Conservation (phyloP, 164 flowering plant genomes). For the Stephania yunnanensis region DNA sequence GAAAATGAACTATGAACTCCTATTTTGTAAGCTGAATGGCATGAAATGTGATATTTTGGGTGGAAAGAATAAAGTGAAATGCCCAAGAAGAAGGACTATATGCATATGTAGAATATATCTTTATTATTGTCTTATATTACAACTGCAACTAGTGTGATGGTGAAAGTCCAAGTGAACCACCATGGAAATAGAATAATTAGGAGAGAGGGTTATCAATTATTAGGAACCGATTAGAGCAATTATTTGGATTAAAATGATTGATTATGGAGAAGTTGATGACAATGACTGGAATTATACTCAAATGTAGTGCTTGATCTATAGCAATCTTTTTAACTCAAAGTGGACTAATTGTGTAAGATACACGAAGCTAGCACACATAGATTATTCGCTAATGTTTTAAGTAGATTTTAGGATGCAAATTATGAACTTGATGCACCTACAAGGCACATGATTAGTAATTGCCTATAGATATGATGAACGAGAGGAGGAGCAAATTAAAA, state of each 20-base stretch:
- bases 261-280: neutral
- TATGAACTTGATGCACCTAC: neutral
- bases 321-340: too few relatives aligned
- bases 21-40: too few relatives aligned
- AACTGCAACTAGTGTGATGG: neutral
- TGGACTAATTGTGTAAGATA: too few relatives aligned
- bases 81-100: neutral
- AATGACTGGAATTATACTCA: too few relatives aligned
- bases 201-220: too few relatives aligned
- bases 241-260: neutral
- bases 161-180: neutral
- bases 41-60: too few relatives aligned
- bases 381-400: too few relatives aligned
- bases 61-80: too few relatives aligned
- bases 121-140: neutral
- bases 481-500: neutral
- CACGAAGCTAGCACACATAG: neutral
- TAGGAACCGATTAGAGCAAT: too few relatives aligned
- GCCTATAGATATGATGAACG: neutral
- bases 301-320: too few relatives aligned
- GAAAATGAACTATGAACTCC: neutral
- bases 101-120: neutral
- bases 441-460: too few relatives aligned
- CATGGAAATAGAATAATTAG: neutral
- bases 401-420: neutral